Evolutionary conservation across 306 rosid species (phyloP), one percentile per base, ranked within the genome.

Genomic region (Prunus kanzakura): DNA sequence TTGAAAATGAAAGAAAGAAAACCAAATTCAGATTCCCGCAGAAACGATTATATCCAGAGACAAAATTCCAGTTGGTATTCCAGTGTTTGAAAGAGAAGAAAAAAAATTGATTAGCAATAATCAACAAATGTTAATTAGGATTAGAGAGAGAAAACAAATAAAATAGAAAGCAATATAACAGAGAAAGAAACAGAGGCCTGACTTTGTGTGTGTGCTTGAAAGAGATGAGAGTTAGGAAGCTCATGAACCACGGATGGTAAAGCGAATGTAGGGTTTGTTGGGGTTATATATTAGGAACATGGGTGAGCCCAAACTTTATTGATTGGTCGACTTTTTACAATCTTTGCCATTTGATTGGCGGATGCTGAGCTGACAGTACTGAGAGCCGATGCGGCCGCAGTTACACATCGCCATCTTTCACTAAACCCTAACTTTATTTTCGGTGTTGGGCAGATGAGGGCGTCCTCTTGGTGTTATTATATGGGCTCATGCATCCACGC

Each of bases 361-460:
- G 78, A 84, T 79, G 85, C 78, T 81, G 79, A 82, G 91, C 88
- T 88, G 92, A 82, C 73, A 62, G 76, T 84, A 85, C 77, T 78
- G 75, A 5, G 22, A 5, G 22, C 79, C 77, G 47, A 68, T 81
- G 73, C 65, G 71, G 70, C 64, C 76, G 65, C 71, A 82, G 76
- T 76, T 82, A 71, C 82, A 62, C 86, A 76, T 82, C 82, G 38
- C 76, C 78, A 56, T 88, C 85, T 76, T 49, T 77, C 79, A 66
- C 72, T 74, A 60, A 89, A 87, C 89, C 94, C 92, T 92, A 78
- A 46, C 76, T 79, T 76, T 79, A 51, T 22, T 20, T 76, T 69
- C 19, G n/a, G 47, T 8, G 14, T 62, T 19, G 62, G 45, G 55
- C 19, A 3, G 43, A 20, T 63, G 70, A 45, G 70, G 70, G 62